phyloP scores from a whole-genome alignment of 176 grass and related monocot genomes.

The Guadua angustifolia region DNA sequence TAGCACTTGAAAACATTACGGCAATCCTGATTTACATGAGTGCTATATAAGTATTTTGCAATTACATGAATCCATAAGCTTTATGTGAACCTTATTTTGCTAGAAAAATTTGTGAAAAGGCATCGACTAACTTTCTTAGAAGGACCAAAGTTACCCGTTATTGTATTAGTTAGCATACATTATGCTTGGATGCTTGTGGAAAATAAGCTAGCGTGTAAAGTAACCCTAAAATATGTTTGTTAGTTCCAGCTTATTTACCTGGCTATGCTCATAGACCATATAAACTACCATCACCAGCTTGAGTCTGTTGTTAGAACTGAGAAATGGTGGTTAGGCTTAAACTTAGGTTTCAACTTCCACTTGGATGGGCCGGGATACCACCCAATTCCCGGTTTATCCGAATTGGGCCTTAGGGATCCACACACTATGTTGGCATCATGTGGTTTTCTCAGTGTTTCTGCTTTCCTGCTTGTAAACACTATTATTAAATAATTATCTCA shows the following conservation, averaged over 20 bases:
- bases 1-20: conserved; percentile 9
- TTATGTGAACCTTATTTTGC: not conserved
- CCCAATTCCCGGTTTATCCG: not conserved
- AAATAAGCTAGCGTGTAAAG: not conserved
- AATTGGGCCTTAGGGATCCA: not conserved
- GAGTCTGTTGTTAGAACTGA: not conserved
- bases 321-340: not conserved
- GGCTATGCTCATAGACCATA: not conserved
- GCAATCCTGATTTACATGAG: not conserved
- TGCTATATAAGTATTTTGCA: not conserved
- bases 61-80: not conserved
- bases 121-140: not conserved
- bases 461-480: not conserved
- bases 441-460: not conserved
- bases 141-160: not conserved
- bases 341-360: not conserved
- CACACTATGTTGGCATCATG: not conserved
- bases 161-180: not conserved
- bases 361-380: not conserved
- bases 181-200: not conserved
- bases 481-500: conserved; percentile 5
- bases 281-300: not conserved
- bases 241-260: not conserved
- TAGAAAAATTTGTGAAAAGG: not conserved
- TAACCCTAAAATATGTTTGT: not conserved